phyloP scores from a whole-genome alignment of 2,329 filamentous ascomycete species.

The Emergomyces pasteurianus region DNA sequence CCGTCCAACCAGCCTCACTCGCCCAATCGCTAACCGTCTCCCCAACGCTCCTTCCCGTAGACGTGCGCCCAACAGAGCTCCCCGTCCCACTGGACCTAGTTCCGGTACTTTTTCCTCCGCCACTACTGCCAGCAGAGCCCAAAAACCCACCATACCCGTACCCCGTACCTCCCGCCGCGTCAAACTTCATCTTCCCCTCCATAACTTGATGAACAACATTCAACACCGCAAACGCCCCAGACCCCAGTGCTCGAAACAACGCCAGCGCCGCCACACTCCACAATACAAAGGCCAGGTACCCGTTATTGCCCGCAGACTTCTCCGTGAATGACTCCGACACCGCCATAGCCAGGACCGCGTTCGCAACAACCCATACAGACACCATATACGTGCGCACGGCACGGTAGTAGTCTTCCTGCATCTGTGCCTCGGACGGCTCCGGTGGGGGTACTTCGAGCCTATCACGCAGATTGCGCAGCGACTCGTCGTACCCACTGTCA shows the following conservation, averaged over 20 bases:
- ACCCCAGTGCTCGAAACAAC: conserved; percentile 75
- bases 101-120: neutral
- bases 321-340: conserved; percentile 74
- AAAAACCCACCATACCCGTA: conserved; percentile 4
- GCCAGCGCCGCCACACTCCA: conserved; percentile 83
- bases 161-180: conserved; percentile 17
- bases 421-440: conserved; percentile 57
- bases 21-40: conserved; percentile 25
- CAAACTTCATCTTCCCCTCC: conserved; percentile 64
- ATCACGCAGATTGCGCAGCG: conserved; percentile 88
- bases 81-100: neutral
- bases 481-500: conserved; percentile 93
- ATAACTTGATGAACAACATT: conserved; percentile 74
- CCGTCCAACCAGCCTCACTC: conserved; percentile 24
- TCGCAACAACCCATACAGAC: conserved; percentile 82
- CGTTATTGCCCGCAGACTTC: conserved; percentile 63
- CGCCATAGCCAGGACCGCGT: conserved; percentile 86
- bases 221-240: conserved; percentile 68
- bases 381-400: conserved; percentile 98
- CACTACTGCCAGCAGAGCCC: conserved; percentile 4
- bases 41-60: conserved; percentile 19
- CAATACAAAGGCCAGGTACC: conserved; percentile 84
- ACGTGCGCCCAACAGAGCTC: conserved; percentile 8
- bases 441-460: conserved; percentile 65
- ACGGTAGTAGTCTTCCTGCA: conserved; percentile 98